Base-by-base conservation (phyloP, 768 basidiomycete species). In the Termitomyces eurrhizus region DNA sequence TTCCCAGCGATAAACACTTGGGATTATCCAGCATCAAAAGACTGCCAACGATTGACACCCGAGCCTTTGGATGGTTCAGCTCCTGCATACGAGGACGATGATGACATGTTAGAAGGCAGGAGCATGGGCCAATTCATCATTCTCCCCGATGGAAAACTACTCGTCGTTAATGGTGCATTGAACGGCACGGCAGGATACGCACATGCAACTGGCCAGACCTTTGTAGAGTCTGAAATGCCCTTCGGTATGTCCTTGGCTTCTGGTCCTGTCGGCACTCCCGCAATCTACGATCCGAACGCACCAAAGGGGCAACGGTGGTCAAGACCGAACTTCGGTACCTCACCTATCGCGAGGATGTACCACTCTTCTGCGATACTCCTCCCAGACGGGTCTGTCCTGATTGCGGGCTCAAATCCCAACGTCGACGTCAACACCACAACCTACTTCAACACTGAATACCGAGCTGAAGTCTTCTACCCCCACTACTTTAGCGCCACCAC, bases 391-490 rank as follows among this genome's bases (percentile, higher is more conserved):
- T 91, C 90, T 2, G 87, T 98, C 41, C 72, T 97, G 52, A 83
- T 96, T 64, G 93, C 92, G 35, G 96, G 96, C 7, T 93, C 92
- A 36, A 98, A 98, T 75, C 95, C 95, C 1, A 95, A 95, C 68
- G 79, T 90, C 37, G 95, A 98, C 66, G 88, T 89, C 62, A 87
- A 89, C 66, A 62, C 76, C 37, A 72, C 76, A n/a, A 80, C 83
- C 11, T 42, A 78, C 39, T 93, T 79, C 78, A 87, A 89, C 1
- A 93, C 93, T 2, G 84, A 87, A 32, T 95, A 95, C 68, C 77
- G 84, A 36, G 87, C 89, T 1, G 94, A 96, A 71, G 81, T 88
- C 44, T 99, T 95, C 79, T 98, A 95, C 77, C 96, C 96, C 0
- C 80, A 86, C 12, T 99, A 96, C 77, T 98, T 89, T 77, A 78